Conservation (phyloP, 768 basidiomycete species). For the Lanmaoa rubissima region DNA sequence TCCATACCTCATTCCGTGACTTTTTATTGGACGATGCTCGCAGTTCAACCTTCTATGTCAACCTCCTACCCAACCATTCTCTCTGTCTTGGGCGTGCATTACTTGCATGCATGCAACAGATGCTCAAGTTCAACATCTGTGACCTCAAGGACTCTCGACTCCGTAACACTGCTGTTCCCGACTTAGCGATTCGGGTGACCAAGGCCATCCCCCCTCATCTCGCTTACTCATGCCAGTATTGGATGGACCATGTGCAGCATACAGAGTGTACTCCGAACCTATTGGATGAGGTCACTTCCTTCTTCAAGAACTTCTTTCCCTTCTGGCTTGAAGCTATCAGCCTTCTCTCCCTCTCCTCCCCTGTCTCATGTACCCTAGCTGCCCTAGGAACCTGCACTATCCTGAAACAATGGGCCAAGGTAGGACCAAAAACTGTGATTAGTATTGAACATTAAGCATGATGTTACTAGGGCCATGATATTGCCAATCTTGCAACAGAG, state of each 20-base stretch:
- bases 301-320: constrained; percentile 28
- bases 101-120: constrained; percentile 31
- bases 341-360: constrained; percentile 9
- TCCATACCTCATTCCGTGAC: constrained; percentile 38
- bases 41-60: constrained; percentile 21
- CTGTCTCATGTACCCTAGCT: constrained; percentile 2
- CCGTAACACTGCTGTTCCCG: constrained; percentile 27
- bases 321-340: constrained; percentile 42
- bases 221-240: constrained; percentile 38
- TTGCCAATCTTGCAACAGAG: constrained; percentile 23
- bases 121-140: constrained; percentile 42
- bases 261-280: constrained; percentile 13
- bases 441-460: not conserved
- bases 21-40: constrained; percentile 28
- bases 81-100: constrained; percentile 25
- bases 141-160: constrained; percentile 34
- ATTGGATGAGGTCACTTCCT: constrained; percentile 13
- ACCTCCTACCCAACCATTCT: constrained; percentile 11
- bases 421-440: not conserved
- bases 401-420: constrained; percentile 20
- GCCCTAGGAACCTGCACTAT: constrained; percentile 12
- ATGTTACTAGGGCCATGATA: constrained; percentile 10
- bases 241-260: constrained; percentile 32
- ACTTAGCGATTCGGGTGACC: constrained; percentile 16
- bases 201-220: constrained; percentile 29